Evolutionary conservation across 306 rosid species (phyloP).

Genomic region (Vigna trinervia): DNA sequence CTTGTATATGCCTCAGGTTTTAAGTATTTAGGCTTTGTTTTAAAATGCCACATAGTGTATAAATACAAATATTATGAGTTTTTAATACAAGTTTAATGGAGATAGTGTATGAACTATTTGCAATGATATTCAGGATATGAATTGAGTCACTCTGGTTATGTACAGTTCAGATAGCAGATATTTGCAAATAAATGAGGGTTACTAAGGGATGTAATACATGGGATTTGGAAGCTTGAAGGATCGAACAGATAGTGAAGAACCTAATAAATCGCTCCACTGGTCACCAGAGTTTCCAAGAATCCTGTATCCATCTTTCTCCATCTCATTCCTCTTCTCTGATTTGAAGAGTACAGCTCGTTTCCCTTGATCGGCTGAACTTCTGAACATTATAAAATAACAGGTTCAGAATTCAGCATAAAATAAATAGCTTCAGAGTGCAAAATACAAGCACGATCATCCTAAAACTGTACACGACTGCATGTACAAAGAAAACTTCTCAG

Average conservation of each 20-base stretch:
- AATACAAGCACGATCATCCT: conserved; percentile 19
- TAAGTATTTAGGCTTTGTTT: no score
- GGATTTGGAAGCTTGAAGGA: conserved; percentile 98
- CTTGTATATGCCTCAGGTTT: no score
- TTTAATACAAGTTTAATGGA: neutral
- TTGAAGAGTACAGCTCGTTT: conserved; percentile 71
- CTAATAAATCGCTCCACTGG: conserved; percentile 94
- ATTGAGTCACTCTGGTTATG: conserved; percentile 26
- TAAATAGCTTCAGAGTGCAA: conserved; percentile 26
- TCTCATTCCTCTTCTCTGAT: conserved; percentile 84
- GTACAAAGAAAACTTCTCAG: neutral
- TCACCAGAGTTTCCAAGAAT: conserved; percentile 93
- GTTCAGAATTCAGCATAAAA: conserved; percentile 29
- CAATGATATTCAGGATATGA: conserved; percentile 24
- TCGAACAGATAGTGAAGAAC: conserved; percentile 61
- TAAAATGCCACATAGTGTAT: no score
- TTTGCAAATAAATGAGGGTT: conserved; percentile 41
- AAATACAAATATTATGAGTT: neutral
- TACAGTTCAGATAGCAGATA: conserved; percentile 38
- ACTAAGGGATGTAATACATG: conserved; percentile 78
- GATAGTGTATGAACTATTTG: conserved; percentile 26
- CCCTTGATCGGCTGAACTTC: conserved; percentile 68
- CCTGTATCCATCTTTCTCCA: conserved; percentile 78
- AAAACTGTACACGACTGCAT: neutral
- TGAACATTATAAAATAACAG: conserved; percentile 46